phyloP scores from a whole-genome alignment of 164 flowering plant species.

The Echeveria elegans region DNA sequence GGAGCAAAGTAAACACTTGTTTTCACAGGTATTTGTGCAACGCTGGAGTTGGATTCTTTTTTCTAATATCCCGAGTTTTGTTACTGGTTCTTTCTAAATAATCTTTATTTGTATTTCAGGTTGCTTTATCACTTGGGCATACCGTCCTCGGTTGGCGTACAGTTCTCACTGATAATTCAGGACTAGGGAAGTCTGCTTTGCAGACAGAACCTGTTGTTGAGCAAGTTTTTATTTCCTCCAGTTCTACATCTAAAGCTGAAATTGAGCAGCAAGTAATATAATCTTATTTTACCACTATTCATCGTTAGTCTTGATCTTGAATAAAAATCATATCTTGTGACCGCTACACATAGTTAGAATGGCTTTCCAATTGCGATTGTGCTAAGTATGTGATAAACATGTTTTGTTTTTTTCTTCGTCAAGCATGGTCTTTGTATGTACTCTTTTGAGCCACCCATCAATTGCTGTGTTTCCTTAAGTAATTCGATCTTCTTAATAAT shows the following conservation, averaged over 20 bases:
- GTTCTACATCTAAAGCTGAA: constrained; percentile 67
- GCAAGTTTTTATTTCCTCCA: constrained; percentile 83
- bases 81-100: neutral
- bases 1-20: constrained; percentile 73
- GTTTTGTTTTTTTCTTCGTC: neutral
- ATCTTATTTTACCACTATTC: no score
- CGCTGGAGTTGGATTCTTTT: neutral
- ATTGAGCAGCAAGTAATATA: constrained; percentile 81
- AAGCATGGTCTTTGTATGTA: neutral
- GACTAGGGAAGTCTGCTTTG: constrained; percentile 82
- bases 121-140: constrained; percentile 94
- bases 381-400: neutral
- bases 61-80: neutral
- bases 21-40: constrained; percentile 53
- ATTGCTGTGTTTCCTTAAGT: neutral
- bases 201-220: constrained; percentile 93
- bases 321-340: neutral
- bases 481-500: constrained; percentile 11
- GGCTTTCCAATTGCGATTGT: neutral
- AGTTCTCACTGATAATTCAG: constrained; percentile 86
- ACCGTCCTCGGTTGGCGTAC: constrained; percentile 92
- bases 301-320: no score
- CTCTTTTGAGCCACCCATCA: neutral
- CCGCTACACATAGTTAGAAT: neutral
- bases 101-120: constrained; percentile 32